Base-by-base conservation (phyloP, 495 filamentous ascomycete genomes). In the Xanthoparmelia taractica region DNA sequence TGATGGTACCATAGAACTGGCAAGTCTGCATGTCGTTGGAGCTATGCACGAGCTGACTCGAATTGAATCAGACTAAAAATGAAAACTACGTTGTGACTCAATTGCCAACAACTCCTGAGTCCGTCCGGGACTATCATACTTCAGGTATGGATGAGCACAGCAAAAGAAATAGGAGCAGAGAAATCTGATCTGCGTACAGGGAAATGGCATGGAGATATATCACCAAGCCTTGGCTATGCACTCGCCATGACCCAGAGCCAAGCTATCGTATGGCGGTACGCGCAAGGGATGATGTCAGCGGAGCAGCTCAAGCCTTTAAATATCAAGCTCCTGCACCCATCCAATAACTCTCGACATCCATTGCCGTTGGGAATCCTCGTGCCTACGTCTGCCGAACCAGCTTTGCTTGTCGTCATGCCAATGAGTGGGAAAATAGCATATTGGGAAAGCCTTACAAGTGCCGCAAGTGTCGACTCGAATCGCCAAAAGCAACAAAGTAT, bases 381-480 rank as follows among this genome's bases (percentile, higher is more conserved):
- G 15, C 85, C 89, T 2, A 88, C 87, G 31, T 85, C 85, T 29
- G 80, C 82, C 20, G 88, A 91, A 50, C 89, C 93, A 4, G 94
- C 92, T 4, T 77, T 97, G 17, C 83, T 98, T 25, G 78, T 96
- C 17, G 78, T 99, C 15, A 87, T 90, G 75, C 91, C 92, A 2
- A 81, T 81, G 23, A 91, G 80, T 40, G 94, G 94, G 36, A 93
- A 85, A 71, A 82, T 97, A 55, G 84, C 87, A 41, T 99, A 92
- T 73, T 99, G 92, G 93, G 95, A 97, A 71, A 91, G 89, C 33
- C 86, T 97, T 56, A 87, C 92, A 25, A 88, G 84, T 73, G 91
- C 90, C 33, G 84, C 89, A 33, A 87, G 87, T 8, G 73, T 91
- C 17, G 88, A 87, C 63, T 81, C 91, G 34, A 84, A 89, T 54